Conservation (phyloP, 371 early-diverging fungal species). For the Mucor velutinosus region DNA sequence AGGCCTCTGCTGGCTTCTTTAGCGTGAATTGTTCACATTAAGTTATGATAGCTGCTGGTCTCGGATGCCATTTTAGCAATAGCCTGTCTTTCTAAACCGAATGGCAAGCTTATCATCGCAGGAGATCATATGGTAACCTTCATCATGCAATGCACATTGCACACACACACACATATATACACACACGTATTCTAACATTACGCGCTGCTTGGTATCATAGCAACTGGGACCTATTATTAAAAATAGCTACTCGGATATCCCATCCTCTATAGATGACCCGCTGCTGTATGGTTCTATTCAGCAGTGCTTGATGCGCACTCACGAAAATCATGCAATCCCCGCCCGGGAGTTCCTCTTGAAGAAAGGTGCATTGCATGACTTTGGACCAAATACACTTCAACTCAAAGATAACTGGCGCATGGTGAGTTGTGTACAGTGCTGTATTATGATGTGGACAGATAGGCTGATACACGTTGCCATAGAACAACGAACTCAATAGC, state of each 20-base stretch:
- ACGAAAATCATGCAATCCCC: conserved; percentile 39
- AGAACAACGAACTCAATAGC: conserved; percentile 55
- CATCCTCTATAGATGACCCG: conserved; percentile 29
- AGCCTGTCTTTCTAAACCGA: conserved; percentile 38
- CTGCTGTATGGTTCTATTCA: conserved; percentile 59
- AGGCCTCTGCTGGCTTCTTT: neutral
- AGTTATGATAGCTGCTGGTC: conserved; percentile 37
- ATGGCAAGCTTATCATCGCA: conserved; percentile 54
- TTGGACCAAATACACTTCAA: conserved; percentile 60
- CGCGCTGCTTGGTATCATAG: conserved; percentile 7
- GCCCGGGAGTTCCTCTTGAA: conserved; percentile 36
- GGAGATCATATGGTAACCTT: conserved; percentile 57
- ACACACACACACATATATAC: neutral
- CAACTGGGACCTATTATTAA: conserved; percentile 62
- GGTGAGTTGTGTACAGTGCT: conserved; percentile 27
- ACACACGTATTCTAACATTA: neutral
- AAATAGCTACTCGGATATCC: conserved; percentile 46
- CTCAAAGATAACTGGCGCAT: conserved; percentile 65
- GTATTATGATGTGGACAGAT: too few species aligned
- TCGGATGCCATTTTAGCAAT: conserved; percentile 56
- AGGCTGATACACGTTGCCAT: neutral
- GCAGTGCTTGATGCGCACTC: conserved; percentile 57
- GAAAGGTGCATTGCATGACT: conserved; percentile 39
- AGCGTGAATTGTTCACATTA: neutral
- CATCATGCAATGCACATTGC: neutral